Base-by-base conservation (phyloP, 2,329 filamentous ascomycete species). In the Exophiala xenobiotica region DNA sequence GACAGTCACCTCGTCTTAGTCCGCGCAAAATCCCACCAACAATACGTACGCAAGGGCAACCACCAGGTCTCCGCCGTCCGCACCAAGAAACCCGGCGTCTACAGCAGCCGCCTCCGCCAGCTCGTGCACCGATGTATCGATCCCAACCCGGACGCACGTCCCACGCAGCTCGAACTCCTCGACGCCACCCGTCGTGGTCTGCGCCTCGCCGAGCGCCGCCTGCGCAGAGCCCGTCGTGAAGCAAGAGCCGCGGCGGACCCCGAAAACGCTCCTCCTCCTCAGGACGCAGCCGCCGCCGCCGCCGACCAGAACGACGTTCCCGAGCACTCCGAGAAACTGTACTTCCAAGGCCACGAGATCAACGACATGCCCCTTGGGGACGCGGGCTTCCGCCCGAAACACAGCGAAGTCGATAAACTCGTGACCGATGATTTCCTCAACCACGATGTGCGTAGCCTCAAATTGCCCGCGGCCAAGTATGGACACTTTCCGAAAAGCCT, bases 311-410 rank as follows among this genome's bases (percentile, higher is more conserved):
- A 40, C n/a, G 38, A 40, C 6, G 38, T 40, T 6, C 38, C 38
- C 3, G 8, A 26, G 4, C 31, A 37, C n/a, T 39, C 47, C n/a
- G 35, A 29, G 11, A 57, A 51, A 22, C 39, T 60, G 14, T 58
- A 51, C 53, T 60, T 41, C 31, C 33, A 33, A 7, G 58, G 47
- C 31, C 43, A 56, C 29, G 56, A 58, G 24, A 58, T 60, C 41
- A 56, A 58, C 44, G 18, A 56, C 44, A 54, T 58, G 49, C 47
- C 55, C 3, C 24, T 41, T 6, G 53, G 52, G 2, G 33, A 58
- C 41, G 49, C 49, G 2, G 27, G 33, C 12, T 48, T 56, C n/a
- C n/a, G 27, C 2, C 33, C 43, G 6, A 8, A 4, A 6, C 14
- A 8, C 2, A 19, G 9, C 4, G 55, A 54, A 7, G 43, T 46